A percentile compares a stretch with the other conserved stretches of the same genome.
These are phyloP conservation scores for Zygotorulaspora florentina DNA, from an alignment of 805 yeast genomes.

Conservation along the genomic window DNA sequence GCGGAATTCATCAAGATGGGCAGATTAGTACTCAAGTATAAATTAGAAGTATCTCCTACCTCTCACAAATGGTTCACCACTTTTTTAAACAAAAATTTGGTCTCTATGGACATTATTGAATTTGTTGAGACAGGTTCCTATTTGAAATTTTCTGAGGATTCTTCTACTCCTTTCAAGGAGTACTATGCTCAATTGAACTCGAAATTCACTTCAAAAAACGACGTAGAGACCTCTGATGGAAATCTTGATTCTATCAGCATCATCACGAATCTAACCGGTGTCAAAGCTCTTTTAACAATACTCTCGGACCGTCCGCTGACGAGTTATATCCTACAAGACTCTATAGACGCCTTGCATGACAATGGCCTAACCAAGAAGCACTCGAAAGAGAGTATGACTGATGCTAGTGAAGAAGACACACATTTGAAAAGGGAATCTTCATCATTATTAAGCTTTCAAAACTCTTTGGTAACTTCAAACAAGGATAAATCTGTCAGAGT, in stretches of 20 bases:
- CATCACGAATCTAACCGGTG: slow-evolving; percentile 34
- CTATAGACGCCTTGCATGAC: slow-evolving; percentile 27
- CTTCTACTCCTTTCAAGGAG: slow-evolving; percentile 34
- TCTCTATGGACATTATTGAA: slow-evolving; percentile 17
- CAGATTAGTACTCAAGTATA: slow-evolving; percentile 17
- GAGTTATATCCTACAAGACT: slow-evolving; percentile 28
- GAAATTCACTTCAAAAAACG: slow-evolving; percentile 18
- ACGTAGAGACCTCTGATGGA: slow-evolving; percentile 1
- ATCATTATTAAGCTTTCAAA: slow-evolving; percentile 30
- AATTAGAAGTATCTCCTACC: slow-evolving; percentile 27
- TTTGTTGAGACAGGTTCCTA: slow-evolving; percentile 21
- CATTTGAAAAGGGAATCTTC: slow-evolving; percentile 31
- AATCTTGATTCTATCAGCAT: slow-evolving; percentile 27
- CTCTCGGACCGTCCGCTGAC: slow-evolving; percentile 34
- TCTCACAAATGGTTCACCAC: slow-evolving; percentile 34
- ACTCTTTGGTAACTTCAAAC: slow-evolving; percentile 31
- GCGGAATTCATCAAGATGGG: slow-evolving; percentile 4
- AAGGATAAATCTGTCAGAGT: slow-evolving; percentile 34
- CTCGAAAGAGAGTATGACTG: slow-evolving; percentile 5
- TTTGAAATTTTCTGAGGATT: slow-evolving; percentile 7
- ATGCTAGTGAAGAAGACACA: slow-evolving; percentile 17
- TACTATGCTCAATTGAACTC: slow-evolving; percentile 28
- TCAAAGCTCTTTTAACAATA: slow-evolving; percentile 34
- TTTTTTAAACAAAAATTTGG: slow-evolving; percentile 21
- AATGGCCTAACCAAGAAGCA: slow-evolving; percentile 17